Conservation (phyloP, 306 rosid species). For the Vigna mungo region DNA sequence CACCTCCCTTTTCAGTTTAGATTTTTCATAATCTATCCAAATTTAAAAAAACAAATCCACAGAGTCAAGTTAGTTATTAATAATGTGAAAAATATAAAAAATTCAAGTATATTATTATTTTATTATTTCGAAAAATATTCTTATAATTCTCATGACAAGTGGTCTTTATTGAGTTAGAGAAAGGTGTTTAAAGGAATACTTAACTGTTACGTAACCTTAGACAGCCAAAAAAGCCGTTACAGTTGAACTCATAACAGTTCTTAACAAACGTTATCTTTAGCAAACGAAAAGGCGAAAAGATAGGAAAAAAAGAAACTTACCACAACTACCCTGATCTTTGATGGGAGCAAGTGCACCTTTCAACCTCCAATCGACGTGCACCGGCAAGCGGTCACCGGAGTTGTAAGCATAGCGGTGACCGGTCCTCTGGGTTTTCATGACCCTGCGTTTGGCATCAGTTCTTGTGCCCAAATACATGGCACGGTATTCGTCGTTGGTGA, state of each 20-base stretch:
- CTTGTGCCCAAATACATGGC: slow-evolving; percentile 63
- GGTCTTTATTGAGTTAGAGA: too few relatives aligned
- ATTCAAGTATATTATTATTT: background rate
- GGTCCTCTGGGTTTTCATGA: slow-evolving; percentile 61
- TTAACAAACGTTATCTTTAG: background rate
- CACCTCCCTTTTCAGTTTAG: background rate
- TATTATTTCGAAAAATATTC: too few relatives aligned
- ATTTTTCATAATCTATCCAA: too few relatives aligned
- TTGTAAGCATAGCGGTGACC: slow-evolving; percentile 62
- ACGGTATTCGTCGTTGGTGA: slow-evolving; percentile 80
- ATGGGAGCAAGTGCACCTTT: slow-evolving; percentile 70
- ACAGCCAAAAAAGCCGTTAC: background rate
- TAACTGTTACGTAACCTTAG: slow-evolving; percentile 1
- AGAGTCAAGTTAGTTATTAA: background rate
- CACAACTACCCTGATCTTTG: slow-evolving; percentile 90
- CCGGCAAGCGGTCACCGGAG: slow-evolving; percentile 61
- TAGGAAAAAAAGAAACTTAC: slow-evolving; percentile 48
- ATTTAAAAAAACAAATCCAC: too few relatives aligned
- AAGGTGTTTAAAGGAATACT: background rate
- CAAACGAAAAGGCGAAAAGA: background rate
- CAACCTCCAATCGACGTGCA: slow-evolving; percentile 82
- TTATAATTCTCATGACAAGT: too few relatives aligned
- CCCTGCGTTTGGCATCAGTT: slow-evolving; percentile 56
- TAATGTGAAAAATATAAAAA: background rate
- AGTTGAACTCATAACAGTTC: too few relatives aligned